phyloP scores from a whole-genome alignment of 768 basidiomycete species.

The Pholiota molesta region DNA sequence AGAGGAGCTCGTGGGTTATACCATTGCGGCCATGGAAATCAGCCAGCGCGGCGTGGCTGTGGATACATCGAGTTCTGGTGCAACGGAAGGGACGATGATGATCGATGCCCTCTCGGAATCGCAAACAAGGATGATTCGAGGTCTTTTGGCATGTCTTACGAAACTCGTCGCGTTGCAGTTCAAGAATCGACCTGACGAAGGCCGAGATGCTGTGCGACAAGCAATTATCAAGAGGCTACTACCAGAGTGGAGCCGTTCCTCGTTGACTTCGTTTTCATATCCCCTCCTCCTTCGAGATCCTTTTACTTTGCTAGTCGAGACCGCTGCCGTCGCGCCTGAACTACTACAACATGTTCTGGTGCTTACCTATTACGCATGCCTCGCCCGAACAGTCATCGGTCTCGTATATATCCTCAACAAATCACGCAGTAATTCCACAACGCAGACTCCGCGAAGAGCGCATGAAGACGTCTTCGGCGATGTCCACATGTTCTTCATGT shows the following conservation, averaged over 20 bases:
- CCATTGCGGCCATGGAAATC: constrained; percentile 80
- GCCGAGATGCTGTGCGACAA: constrained; percentile 75
- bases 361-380: constrained; percentile 86
- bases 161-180: constrained; percentile 71
- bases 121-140: constrained; percentile 75
- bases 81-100: constrained; percentile 37
- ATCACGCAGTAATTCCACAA: constrained; percentile 55
- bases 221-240: constrained; percentile 88
- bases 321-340: constrained; percentile 87
- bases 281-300: constrained; percentile 91
- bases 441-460: constrained; percentile 45
- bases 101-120: constrained; percentile 81
- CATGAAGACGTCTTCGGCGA: constrained; percentile 82
- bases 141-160: constrained; percentile 70
- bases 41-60: constrained; percentile 69
- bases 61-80: constrained; percentile 26
- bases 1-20: constrained; percentile 89
- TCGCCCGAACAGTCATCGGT: constrained; percentile 85
- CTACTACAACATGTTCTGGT: constrained; percentile 88
- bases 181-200: constrained; percentile 71
- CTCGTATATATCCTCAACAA: constrained; percentile 83
- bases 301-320: constrained; percentile 86
- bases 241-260: constrained; percentile 90
- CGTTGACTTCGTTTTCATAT: constrained; percentile 79
- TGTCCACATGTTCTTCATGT: constrained; percentile 88